phyloP scores from a whole-genome alignment of 192 early-diverging fungal species.

The Coemansia sp. region DNA sequence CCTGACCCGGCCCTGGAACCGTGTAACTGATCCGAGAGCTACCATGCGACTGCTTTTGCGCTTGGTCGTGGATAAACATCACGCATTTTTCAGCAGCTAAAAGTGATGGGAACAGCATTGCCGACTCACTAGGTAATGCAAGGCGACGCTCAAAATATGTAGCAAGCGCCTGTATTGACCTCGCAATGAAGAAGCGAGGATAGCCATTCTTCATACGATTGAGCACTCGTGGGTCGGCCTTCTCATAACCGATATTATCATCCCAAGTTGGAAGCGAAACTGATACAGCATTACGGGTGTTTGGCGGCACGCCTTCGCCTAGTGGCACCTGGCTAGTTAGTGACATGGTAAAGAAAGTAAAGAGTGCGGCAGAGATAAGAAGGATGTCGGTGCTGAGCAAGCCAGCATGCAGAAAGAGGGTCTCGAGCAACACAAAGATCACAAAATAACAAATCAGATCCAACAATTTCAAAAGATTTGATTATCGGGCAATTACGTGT shows the following conservation, averaged over 20 bases:
- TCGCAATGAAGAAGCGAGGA: slow-evolving; percentile 88
- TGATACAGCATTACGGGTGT: slow-evolving; percentile 79
- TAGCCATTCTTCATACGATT: slow-evolving; percentile 79
- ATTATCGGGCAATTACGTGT: slow-evolving; percentile 38
- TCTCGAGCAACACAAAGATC: neutral
- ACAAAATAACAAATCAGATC: slow-evolving; percentile 27
- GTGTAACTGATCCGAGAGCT: neutral
- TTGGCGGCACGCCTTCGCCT: slow-evolving; percentile 73
- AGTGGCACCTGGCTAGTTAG: slow-evolving; percentile 42
- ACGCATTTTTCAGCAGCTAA: slow-evolving; percentile 60
- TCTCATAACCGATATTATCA: slow-evolving; percentile 91
- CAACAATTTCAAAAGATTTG: slow-evolving; percentile 3
- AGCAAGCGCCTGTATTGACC: slow-evolving; percentile 45
- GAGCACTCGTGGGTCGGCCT: slow-evolving; percentile 71
- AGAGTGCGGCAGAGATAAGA: neutral
- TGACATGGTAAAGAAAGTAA: slow-evolving; percentile 1
- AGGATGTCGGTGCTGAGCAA: neutral
- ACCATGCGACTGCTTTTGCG: slow-evolving; percentile 18
- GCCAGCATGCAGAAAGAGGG: neutral
- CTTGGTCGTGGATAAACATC: slow-evolving; percentile 46
- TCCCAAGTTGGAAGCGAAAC: slow-evolving; percentile 88
- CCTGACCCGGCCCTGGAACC: slow-evolving; percentile 29
- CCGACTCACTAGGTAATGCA: slow-evolving; percentile 63
- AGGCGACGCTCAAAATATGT: slow-evolving; percentile 58
- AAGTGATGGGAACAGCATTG: slow-evolving; percentile 74